Evolutionary conservation across 768 basidiomycete genomes (phyloP).

Genomic region (Cystofilobasidium bisporidii): DNA sequence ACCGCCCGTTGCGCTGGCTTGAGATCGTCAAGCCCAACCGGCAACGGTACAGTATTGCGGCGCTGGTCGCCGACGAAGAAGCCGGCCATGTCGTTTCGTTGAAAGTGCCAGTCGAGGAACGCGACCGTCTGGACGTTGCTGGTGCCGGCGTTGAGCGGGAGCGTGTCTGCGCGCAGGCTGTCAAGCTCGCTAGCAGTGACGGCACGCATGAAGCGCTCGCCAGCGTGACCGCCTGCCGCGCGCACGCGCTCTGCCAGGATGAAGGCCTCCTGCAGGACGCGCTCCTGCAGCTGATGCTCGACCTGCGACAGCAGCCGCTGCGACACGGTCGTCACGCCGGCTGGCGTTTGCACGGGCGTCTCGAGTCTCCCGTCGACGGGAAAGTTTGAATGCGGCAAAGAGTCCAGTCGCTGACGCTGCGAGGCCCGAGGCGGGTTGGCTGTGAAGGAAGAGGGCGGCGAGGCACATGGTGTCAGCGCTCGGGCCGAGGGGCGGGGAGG

Average conservation of each 20-base stretch:
- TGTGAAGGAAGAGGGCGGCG: no score
- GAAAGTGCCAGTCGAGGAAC: neutral
- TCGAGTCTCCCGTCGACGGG: neutral
- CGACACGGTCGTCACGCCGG: neutral
- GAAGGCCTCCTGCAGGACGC: neutral
- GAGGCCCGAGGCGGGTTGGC: no score
- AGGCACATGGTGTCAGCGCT: neutral
- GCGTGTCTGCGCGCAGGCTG: neutral
- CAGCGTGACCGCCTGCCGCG: neutral
- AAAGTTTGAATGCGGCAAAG: neutral
- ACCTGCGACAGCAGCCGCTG: neutral
- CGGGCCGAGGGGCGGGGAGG: neutral
- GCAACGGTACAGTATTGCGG: neutral
- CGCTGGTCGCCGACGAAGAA: no score
- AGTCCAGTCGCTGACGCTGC: neutral
- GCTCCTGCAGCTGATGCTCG: neutral
- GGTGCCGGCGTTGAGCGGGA: no score
- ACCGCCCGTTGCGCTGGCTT: neutral
- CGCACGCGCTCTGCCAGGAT: neutral
- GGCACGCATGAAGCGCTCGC: neutral
- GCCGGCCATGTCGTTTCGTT: no score
- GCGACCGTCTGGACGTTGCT: neutral
- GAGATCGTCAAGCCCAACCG: neutral
- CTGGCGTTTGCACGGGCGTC: neutral
- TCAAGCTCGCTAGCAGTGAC: neutral